Conservation (phyloP, 768 basidiomycete species). For the Coprinellus micaceus region DNA sequence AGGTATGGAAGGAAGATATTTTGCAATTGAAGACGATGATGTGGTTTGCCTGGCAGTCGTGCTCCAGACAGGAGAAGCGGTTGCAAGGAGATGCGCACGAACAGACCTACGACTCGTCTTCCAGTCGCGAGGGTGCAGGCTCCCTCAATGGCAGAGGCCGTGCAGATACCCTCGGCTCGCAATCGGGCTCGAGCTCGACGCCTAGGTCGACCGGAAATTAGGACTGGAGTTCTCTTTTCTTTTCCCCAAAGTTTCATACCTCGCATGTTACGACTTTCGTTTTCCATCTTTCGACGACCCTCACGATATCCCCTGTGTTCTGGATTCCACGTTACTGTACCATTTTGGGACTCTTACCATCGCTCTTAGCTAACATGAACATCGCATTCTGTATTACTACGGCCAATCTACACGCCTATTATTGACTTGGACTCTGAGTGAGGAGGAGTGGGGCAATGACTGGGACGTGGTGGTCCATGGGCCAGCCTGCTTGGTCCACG, state of each 20-base stretch:
- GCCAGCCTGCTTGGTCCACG: not conserved
- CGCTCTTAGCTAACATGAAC: not conserved
- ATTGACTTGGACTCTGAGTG: too few relatives aligned
- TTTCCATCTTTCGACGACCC: not conserved
- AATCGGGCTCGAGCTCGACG: too few relatives aligned
- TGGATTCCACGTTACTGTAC: too few relatives aligned
- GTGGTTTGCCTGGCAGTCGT: constrained; percentile 90
- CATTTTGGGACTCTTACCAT: not conserved
- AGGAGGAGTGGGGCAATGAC: too few relatives aligned
- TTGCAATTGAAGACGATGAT: constrained; percentile 88
- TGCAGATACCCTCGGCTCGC: too few relatives aligned
- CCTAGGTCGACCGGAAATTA: too few relatives aligned
- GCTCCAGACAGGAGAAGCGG: constrained; percentile 35
- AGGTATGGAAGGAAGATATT: constrained; percentile 93
- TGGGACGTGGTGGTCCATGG: too few relatives aligned
- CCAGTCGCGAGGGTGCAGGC: not conserved
- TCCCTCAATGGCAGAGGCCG: not conserved
- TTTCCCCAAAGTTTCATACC: too few relatives aligned
- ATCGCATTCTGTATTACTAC: not conserved
- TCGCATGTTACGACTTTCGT: not conserved
- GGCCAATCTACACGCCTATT: not conserved
- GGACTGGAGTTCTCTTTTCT: too few relatives aligned
- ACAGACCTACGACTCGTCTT: not conserved
- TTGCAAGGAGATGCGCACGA: not conserved
- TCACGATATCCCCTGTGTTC: too few relatives aligned